A percentile compares a stretch with the other conserved stretches of the same genome.
phyloP scores from a whole-genome alignment of 2,329 filamentous ascomycete species.

The Neofusicoccum laricinum region DNA sequence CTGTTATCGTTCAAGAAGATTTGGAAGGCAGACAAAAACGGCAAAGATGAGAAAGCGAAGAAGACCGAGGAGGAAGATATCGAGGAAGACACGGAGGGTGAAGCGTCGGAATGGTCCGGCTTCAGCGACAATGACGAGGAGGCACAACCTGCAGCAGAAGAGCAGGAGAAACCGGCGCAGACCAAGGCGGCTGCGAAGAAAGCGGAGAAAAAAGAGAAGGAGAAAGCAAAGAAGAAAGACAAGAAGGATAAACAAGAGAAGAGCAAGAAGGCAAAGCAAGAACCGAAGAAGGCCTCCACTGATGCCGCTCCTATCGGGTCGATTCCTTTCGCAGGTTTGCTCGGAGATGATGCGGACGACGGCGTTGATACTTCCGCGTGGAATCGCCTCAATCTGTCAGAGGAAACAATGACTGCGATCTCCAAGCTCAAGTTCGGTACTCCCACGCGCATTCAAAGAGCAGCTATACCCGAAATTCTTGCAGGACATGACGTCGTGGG shows the following conservation, averaged over 20 bases:
- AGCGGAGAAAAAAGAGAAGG: slow-evolving; percentile 17
- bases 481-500: slow-evolving; percentile 88
- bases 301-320: slow-evolving; percentile 38
- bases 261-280: slow-evolving; percentile 23
- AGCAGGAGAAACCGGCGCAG: slow-evolving; percentile 19
- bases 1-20: slow-evolving; percentile 41
- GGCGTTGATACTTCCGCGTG: slow-evolving; percentile 75
- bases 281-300: slow-evolving; percentile 26
- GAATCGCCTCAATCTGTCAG: slow-evolving; percentile 70
- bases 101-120: slow-evolving; percentile 31
- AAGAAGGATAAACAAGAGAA: slow-evolving; percentile 27
- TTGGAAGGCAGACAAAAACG: slow-evolving; percentile 25
- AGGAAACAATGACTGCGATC: slow-evolving; percentile 68
- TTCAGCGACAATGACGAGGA: slow-evolving; percentile 32
- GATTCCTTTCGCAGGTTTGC: slow-evolving; percentile 56
- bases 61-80: slow-evolving; percentile 10
- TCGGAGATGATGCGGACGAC: slow-evolving; percentile 52
- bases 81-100: slow-evolving; percentile 24
- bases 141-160: slow-evolving; percentile 27
- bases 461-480: slow-evolving; percentile 77
- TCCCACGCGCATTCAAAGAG: slow-evolving; percentile 78
- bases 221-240: slow-evolving; percentile 20
- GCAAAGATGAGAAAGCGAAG: slow-evolving; percentile 23
- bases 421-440: slow-evolving; percentile 75
- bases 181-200: slow-evolving; percentile 24